Base-by-base conservation (phyloP, 2,329 filamentous ascomycete species). In the Nothophaeocryptopus gaeumannii region DNA sequence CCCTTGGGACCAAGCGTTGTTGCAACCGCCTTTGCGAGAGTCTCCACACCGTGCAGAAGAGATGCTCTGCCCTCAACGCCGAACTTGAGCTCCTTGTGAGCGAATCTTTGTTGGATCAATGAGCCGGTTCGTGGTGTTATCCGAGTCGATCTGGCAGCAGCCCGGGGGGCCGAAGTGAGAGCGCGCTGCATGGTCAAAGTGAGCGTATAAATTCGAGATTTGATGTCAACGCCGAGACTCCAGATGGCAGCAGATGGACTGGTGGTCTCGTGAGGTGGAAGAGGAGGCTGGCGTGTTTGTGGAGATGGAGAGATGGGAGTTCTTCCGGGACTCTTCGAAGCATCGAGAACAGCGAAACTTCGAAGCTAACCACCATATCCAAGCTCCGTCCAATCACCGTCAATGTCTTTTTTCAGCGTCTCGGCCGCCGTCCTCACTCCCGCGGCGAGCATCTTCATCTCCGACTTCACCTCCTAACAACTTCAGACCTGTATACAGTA, bases 21-120 rank as follows among this genome's bases (percentile, higher is more conserved):
- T 59, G 92, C 88, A 58, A 99, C 93, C 58, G 93, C 93, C 78
- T 86, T 95, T 66, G 93, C 91, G 59, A 99, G 84, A 63, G 93
- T 97, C 73, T 99, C 93, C 60, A 97, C 91, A 82, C 93, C 93
- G 68, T 85, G 85, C 61, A 99, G 82, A 58, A 99, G 85, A 63
- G 89, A 73, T 66, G 91, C 90, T 70, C 93, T 86, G 65, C 79
- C 93, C 72, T 99, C 93, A 59, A 97, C 92, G 68, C 93, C 93
- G 63, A 99, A 99, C 79, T 96, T 97, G 71, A 99, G 83, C 73
- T 99, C 93, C 89, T 97, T 97, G 83, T 97, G 92, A 62, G 92
- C 89, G 72, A 95, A 99, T 71, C 93, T 84, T 73, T 95, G 83
- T 78, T 97, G 92, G 74, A 95, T 89, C 64, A 89, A 78, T 71